Evolutionary conservation across 192 early-diverging fungal species (phyloP), one percentile per base, ranked within the genome.

Genomic region (Backusella circina): DNA sequence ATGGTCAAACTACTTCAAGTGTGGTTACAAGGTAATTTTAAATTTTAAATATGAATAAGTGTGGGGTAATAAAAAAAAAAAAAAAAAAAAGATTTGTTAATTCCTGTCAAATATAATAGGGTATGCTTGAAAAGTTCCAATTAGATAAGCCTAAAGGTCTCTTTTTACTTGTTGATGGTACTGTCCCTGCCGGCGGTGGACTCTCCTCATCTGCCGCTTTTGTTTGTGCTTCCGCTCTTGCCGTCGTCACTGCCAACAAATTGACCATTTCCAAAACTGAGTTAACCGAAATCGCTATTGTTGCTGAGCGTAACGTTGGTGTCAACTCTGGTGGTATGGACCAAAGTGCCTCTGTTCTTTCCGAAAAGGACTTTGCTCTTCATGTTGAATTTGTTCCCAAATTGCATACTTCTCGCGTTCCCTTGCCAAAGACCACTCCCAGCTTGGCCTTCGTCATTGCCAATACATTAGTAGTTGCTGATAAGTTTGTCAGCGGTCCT

Each of bases 1-100:
- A 67, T 98, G 96, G 96, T 87, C 87, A 71, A 96, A 95, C 83
- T 98, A 98, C 84, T 96, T 96, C 82, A 91, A 93, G 83, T 95
- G 95, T 79, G 95, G 94, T 8, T 96, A 95, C 84, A 94, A 92
- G 84, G 89, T 87, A 83, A 64, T 18, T n/a, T n/a, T 12, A 5
- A 50, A 35, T 75, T 41, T 15, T 13, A 33, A n/a, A 26, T 36
- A 70, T 28, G 3, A 9, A 26, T 3, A 28, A 26, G 23, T 61
- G 54, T 26, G 21, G 54, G 23, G 54, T 61, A 61, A n/a, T n/a
- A n/a, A 44, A 44, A 39, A 64, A 50, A 50, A 67, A 30, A 73
- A 15, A 32, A 26, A 26, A 54, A 51, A 5, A 72, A 15, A 33
- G 10, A 35, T 31, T 51, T 61, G 61, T 39, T 39, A 57, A 30